Conservation (phyloP, 805 yeast species). For the Cephaloascus fragrans region DNA sequence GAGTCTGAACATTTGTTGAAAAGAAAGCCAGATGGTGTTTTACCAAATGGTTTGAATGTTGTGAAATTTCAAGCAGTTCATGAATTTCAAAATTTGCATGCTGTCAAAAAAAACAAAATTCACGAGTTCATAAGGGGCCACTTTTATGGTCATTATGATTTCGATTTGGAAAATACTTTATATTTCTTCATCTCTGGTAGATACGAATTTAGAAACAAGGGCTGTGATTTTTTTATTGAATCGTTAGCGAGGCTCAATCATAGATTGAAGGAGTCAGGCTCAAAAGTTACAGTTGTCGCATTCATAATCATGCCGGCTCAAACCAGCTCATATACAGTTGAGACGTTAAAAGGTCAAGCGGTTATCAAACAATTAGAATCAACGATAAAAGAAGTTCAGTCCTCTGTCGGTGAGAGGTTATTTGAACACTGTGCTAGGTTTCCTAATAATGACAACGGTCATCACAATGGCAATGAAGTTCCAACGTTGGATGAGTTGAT, state of each 20-base stretch:
- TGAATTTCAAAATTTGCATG: conserved; percentile 95
- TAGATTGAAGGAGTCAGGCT: conserved; percentile 67
- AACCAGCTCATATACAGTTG: conserved; percentile 90
- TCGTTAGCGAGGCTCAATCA: conserved; percentile 88
- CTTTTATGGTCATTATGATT: conserved; percentile 93
- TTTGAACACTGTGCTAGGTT: conserved; percentile 82
- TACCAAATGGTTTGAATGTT: conserved; percentile 94
- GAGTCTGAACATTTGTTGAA: conserved; percentile 89
- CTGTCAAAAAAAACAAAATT: conserved; percentile 81
- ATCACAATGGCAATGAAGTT: conserved; percentile 45
- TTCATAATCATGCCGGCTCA: conserved; percentile 97
- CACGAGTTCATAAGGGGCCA: conserved; percentile 95
- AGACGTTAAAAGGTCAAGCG: conserved; percentile 93
- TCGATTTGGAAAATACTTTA: conserved; percentile 86
- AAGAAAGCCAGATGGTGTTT: conserved; percentile 95
- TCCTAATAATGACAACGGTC: conserved; percentile 35
- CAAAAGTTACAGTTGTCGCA: conserved; percentile 91
- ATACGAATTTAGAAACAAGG: conserved; percentile 93
- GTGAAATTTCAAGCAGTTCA: conserved; percentile 96
- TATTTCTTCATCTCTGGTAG: conserved; percentile 97
- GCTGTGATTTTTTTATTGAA: conserved; percentile 92
- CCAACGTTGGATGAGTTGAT: conserved; percentile 79
- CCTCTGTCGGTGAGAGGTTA: conserved; percentile 74
- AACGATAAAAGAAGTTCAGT: conserved; percentile 82
- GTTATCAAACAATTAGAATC: conserved; percentile 85